Percentiles rank a stretch among this genome's conserved stretches.
Evolutionary conservation across 139 green algal species (phyloP).

Genomic region (Haematococcus lacustris): DNA sequence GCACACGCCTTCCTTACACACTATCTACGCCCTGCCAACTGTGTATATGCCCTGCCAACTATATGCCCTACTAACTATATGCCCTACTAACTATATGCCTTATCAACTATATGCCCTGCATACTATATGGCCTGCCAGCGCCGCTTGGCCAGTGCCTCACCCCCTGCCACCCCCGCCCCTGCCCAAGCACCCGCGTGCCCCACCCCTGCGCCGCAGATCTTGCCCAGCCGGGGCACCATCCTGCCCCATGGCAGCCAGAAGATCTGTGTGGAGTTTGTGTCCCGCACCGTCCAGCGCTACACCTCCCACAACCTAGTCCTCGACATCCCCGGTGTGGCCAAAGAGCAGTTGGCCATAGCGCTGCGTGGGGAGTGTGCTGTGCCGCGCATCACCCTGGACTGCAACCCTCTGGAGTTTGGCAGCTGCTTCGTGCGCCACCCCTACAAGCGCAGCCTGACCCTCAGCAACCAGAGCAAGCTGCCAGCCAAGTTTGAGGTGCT

Average conservation of each 20-base stretch:
- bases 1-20: too few relatives aligned
- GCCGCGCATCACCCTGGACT: constrained; percentile 44
- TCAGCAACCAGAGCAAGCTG: constrained; percentile 66
- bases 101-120: too few relatives aligned
- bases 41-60: too few relatives aligned
- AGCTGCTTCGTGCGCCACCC: constrained; percentile 59
- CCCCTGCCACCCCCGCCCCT: too few relatives aligned
- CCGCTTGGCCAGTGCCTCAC: too few relatives aligned
- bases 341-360: constrained; percentile 28
- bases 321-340: constrained; percentile 54
- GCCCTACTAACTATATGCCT: too few relatives aligned
- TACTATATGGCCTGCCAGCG: too few relatives aligned
- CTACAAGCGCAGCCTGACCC: constrained; percentile 48
- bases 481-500: constrained; percentile 70
- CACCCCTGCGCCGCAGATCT: too few relatives aligned
- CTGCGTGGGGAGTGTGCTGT: constrained; percentile 61
- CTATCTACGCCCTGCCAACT: too few relatives aligned
- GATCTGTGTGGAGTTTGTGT: constrained; percentile 54
- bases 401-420: constrained; percentile 56
- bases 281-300: constrained; percentile 36
- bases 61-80: too few relatives aligned
- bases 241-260: constrained; percentile 44
- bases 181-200: too few relatives aligned
- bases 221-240: constrained; percentile 50
- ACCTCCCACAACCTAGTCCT: constrained; percentile 39